Evolutionary conservation across 768 basidiomycete species (phyloP).

Genomic region (Neoboletus subvelutipes): DNA sequence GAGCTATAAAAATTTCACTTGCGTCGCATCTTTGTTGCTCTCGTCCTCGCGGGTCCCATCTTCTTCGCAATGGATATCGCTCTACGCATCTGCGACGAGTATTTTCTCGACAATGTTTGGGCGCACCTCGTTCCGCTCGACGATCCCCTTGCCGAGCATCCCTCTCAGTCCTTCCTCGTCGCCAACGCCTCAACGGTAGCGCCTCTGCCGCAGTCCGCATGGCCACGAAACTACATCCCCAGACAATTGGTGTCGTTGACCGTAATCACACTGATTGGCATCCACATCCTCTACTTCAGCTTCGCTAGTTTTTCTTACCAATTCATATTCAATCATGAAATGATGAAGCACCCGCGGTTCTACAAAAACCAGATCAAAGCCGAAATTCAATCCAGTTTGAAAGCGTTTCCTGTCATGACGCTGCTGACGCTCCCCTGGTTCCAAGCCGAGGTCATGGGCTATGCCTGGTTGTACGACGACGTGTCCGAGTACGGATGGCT

Average conservation of each 20-base stretch:
- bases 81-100: conserved; percentile 68
- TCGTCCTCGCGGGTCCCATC: neutral
- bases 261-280: conserved; percentile 74
- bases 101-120: conserved; percentile 77
- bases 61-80: conserved; percentile 72
- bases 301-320: conserved; percentile 84
- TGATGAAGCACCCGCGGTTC: conserved; percentile 94
- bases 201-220: conserved; percentile 56
- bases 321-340: conserved; percentile 90
- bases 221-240: conserved; percentile 81
- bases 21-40: too few species aligned
- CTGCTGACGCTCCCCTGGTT: conserved; percentile 93
- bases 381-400: conserved; percentile 75
- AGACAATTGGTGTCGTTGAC: conserved; percentile 75
- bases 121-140: conserved; percentile 65
- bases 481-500: conserved; percentile 77
- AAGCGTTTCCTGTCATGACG: conserved; percentile 81
- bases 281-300: conserved; percentile 82
- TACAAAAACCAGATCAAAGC: conserved; percentile 79
- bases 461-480: conserved; percentile 75
- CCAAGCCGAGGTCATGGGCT: conserved; percentile 85
- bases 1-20: conserved; percentile 22
- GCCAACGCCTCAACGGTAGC: conserved; percentile 41
- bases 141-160: conserved; percentile 40
- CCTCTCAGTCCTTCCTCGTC: conserved; percentile 21